Base-by-base conservation (phyloP, 2,329 filamentous ascomycete species). In the Ascochyta lentis region DNA sequence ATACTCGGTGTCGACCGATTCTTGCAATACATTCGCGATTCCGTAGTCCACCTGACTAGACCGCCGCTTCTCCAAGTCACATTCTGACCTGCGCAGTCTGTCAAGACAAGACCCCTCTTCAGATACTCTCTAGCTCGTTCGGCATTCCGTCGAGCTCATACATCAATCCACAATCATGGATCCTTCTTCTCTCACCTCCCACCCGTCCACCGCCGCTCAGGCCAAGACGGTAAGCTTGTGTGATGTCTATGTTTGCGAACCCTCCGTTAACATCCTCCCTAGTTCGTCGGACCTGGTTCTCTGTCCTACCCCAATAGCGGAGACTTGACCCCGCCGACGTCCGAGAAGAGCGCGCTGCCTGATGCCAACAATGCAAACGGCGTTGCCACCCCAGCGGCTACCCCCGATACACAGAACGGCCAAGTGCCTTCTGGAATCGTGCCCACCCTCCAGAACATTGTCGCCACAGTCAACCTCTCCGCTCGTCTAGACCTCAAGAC, bases 391-490 rank as follows among this genome's bases (percentile, higher is more conserved):
- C 94, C 94, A 70, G 93, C 90, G 80, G 92, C 93, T 61, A 98
- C 94, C 63, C 94, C 94, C 76, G 92, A 91, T 68, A 67, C 68
- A 60, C 86, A 90, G 74, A 89, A 89, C 76, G 91, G 66, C 22
- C 66, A 69, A 67, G 62, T 64, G 27, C 66, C 91, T 64, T 96
- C 69, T 59, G 72, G 72, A 84, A 97, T 85, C 92, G 97, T 72
- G 50, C 69, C 69, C 33, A 72, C 69, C 45, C 68, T 72, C 24
- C 67, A 71, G 67, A 97, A 98, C 83, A 96, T 98, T 81, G 94
- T 98, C 79, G 94, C 95, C 67, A 99, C 95, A 68, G 95, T 98
- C 83, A 98, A 98, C 79, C 86, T 98, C 91, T 98, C 83, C 96
- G 97, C 94, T 81, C 93, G 94, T 69, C 83, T 98, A 81, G 95